Percentiles rank a stretch among this genome's conserved stretches.
These are phyloP conservation scores for Solanum ossicruentum DNA, from an alignment of 257 asterid genomes.

Conservation along the genomic window DNA sequence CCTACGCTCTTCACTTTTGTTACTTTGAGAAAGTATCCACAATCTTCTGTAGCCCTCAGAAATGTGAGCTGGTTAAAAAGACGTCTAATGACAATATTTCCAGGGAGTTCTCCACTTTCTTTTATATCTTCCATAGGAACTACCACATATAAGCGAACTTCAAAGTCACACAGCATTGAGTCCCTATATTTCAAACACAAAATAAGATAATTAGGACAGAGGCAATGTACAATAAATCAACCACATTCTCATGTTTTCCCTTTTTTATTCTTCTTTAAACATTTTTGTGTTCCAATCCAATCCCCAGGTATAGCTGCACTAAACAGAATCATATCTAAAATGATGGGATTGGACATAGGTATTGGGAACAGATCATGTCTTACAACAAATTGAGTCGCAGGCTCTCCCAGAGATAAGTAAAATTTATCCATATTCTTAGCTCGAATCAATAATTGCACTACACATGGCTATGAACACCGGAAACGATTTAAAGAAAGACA, in stretches of 20 bases:
- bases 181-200: conserved; percentile 1
- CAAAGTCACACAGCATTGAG: conserved; percentile 31
- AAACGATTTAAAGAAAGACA: background rate
- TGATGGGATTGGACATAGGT: background rate
- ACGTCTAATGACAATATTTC: conserved; percentile 23
- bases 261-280: background rate
- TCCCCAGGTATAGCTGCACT: background rate
- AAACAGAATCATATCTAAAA: background rate
- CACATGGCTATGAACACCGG: background rate
- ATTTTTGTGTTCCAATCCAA: background rate
- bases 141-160: conserved; percentile 13
- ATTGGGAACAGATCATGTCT: background rate
- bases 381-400: background rate
- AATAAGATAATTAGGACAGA: background rate
- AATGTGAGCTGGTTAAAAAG: conserved; percentile 28
- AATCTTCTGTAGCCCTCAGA: conserved; percentile 20
- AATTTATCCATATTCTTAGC: background rate
- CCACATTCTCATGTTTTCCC: background rate
- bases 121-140: conserved; percentile 23
- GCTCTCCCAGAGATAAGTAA: background rate
- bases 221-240: background rate
- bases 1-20: conserved; percentile 53
- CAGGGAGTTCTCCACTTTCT: conserved; percentile 9
- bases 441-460: background rate
- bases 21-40: conserved; percentile 56